These are phyloP conservation scores for Bothriochloa decipiens DNA, from an alignment of 176 grass and related monocot genomes.

Conservation along the genomic window DNA sequence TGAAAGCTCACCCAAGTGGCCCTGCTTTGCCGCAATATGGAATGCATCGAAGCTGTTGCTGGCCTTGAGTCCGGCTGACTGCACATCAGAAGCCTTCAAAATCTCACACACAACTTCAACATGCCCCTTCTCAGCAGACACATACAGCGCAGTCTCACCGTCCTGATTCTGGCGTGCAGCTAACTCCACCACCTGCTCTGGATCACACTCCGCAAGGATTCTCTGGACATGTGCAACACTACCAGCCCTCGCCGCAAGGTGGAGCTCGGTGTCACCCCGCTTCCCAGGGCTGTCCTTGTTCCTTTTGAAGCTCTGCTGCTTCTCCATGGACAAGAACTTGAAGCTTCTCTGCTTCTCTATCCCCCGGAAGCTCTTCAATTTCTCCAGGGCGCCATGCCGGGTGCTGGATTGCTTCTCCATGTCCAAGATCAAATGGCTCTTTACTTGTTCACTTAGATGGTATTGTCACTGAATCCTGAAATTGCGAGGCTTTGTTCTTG, in stretches of 20 bases:
- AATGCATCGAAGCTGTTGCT: slow-evolving; percentile 80
- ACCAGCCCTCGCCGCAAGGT: slow-evolving; percentile 83
- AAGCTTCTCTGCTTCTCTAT: slow-evolving; percentile 86
- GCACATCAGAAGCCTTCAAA: slow-evolving; percentile 66
- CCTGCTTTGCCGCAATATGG: slow-evolving; percentile 90
- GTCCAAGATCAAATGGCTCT: slow-evolving; percentile 7
- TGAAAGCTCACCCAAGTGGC: slow-evolving; percentile 78
- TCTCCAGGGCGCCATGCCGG: slow-evolving; percentile 48
- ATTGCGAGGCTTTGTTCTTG: slow-evolving; percentile 25
- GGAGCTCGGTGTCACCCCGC: slow-evolving; percentile 69
- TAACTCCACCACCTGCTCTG: slow-evolving; percentile 56
- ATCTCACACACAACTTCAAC: slow-evolving; percentile 78
- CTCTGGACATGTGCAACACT: slow-evolving; percentile 62
- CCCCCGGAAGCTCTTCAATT: slow-evolving; percentile 58
- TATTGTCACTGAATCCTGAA: background rate
- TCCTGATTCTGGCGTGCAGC: slow-evolving; percentile 67
- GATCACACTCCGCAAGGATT: slow-evolving; percentile 62
- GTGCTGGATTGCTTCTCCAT: slow-evolving; percentile 65
- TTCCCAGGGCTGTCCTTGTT: slow-evolving; percentile 83
- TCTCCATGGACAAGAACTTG: slow-evolving; percentile 78
- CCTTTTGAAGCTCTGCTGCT: slow-evolving; percentile 84
- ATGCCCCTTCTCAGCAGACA: slow-evolving; percentile 80
- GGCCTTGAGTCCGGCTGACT: slow-evolving; percentile 76
- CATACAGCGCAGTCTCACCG: slow-evolving; percentile 83
- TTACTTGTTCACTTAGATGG: background rate